phyloP scores from a whole-genome alignment of 2,329 filamentous ascomycete genomes.

The Fusarium sp. region DNA sequence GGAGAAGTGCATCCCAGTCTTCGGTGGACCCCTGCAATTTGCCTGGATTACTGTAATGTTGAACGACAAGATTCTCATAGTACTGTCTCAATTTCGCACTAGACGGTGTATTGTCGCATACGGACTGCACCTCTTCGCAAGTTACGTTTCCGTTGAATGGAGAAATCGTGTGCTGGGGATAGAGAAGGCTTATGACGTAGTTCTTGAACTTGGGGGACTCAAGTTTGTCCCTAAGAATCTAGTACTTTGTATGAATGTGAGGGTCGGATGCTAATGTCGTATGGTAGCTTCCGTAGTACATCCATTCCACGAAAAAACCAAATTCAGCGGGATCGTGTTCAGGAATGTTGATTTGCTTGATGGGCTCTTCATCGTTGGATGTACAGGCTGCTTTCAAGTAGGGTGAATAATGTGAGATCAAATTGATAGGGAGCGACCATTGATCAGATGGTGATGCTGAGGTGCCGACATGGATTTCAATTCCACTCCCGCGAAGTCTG shows the following conservation, averaged over 20 bases:
- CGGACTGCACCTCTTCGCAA: not conserved
- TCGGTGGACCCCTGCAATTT: not conserved
- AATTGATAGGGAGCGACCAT: not conserved
- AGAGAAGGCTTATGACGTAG: not conserved
- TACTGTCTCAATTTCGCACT: not conserved
- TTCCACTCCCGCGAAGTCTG: not conserved
- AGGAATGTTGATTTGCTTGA: not conserved
- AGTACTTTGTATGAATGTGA: not conserved
- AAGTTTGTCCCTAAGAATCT: not conserved
- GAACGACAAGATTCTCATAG: not conserved
- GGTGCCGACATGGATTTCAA: not conserved
- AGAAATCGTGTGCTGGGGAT: not conserved
- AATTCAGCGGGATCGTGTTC: not conserved
- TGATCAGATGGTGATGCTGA: not conserved
- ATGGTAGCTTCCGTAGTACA: not conserved
- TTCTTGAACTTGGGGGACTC: not conserved
- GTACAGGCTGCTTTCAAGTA: not conserved
- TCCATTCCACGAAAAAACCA: not conserved
- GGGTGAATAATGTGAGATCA: not conserved
- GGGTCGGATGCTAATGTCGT: accelerated
- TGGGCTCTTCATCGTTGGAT: accelerated
- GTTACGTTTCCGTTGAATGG: not conserved
- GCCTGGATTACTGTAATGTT: not conserved
- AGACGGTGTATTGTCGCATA: not conserved
- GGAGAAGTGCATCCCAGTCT: not conserved